Evolutionary conservation across 805 yeast genomes (phyloP), one percentile per base, ranked within the genome.

Genomic region (Candida sphagnicola): DNA sequence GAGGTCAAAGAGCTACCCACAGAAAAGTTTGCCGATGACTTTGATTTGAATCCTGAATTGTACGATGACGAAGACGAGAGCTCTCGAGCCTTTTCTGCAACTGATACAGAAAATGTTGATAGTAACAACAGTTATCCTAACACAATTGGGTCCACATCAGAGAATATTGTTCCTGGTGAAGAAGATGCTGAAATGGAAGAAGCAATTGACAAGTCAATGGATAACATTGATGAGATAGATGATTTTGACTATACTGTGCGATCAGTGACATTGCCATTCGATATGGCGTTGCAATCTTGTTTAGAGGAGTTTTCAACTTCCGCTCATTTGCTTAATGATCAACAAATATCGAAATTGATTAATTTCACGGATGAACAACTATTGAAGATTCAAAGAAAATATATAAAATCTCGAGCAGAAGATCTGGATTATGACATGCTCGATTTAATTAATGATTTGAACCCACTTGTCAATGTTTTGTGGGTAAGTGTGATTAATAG

Each of bases 41-140:
- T 68, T 28, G 71, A 66, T 34, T 52, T 68, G 42, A 67, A 68
- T 43, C 73, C 72, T 1, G 71, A 61, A 8, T 46, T 67, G 37
- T 60, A 62, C 32, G 65, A 57, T 25, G 57, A 49, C 2, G 52
- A 48, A 4, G 54, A 45, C 19, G 51, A 35, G 14, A 24, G 28
- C 18, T 14, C 23, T 14, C 15, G 24, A 8, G 4, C 10, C 24
- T 12, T 11, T 5, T 13, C 21, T 6, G 28, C 6, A 5, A 13
- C 11, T 31, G 6, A n/a, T 12, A 18, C 12, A 8, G 16, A 5
- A 5, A 16, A 31, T 18, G 34, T 10, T 4, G 18, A 14, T 17
- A n/a, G 25, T 13, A 30, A 8, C 17, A 5, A 18, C 6, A 6
- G 11, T 18, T 23, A 31, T 19, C 12, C 17, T 5, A 15, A 30